Conservation (phyloP, 1,139 yeast species). For the Candida tropicalis region DNA sequence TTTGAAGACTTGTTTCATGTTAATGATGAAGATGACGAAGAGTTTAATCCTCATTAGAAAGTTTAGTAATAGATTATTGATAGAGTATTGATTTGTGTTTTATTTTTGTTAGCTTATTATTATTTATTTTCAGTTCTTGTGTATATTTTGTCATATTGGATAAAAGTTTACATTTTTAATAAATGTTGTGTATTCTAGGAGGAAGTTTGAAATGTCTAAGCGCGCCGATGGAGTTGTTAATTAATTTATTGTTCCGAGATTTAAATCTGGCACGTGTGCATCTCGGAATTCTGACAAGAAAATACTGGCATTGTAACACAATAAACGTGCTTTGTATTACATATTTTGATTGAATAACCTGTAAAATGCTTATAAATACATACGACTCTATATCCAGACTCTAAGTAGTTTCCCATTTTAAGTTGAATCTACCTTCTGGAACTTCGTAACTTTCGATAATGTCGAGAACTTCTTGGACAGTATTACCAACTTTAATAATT, state of each 20-base stretch:
- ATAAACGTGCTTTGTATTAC: too few relatives aligned
- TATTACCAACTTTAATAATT: constrained; percentile 68
- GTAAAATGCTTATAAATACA: too few relatives aligned
- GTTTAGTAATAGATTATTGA: not conserved
- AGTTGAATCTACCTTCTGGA: constrained; percentile 77
- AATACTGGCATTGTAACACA: too few relatives aligned
- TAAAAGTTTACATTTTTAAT: too few relatives aligned
- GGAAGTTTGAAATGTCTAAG: too few relatives aligned
- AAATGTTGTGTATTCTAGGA: too few relatives aligned
- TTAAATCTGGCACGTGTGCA: not conserved
- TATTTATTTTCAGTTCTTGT: constrained; percentile 1
- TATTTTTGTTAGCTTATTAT: too few relatives aligned
- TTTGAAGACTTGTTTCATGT: constrained; percentile 54
- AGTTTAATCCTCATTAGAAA: constrained; percentile 21
- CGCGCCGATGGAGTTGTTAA: too few relatives aligned
- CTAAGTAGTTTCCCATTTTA: constrained; percentile 61
- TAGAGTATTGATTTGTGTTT: too few relatives aligned
- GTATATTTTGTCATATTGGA: too few relatives aligned
- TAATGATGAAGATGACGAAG: constrained; percentile 37
- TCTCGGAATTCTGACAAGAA: not conserved
- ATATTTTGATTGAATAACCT: not conserved
- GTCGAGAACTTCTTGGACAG: constrained; percentile 66
- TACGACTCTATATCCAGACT: not conserved
- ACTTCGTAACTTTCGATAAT: constrained; percentile 61
- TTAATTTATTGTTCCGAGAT: too few relatives aligned